Evolutionary conservation across 2,329 filamentous ascomycete genomes (phyloP).

Genomic region (Dactylellina cionopaga): DNA sequence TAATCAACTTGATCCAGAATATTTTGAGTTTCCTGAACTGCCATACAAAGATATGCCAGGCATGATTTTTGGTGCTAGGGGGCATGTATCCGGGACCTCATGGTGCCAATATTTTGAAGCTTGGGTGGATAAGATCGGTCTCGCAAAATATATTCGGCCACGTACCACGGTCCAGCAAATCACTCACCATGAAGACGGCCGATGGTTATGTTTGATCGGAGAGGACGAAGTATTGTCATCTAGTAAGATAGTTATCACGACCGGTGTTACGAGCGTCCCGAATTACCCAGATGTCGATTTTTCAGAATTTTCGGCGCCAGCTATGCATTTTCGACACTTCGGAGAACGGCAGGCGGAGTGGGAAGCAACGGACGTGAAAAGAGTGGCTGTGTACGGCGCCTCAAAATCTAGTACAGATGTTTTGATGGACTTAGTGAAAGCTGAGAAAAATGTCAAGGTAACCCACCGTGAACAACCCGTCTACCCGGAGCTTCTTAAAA

Average conservation of each 20-base stretch:
- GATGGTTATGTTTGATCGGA: slow-evolving; percentile 38
- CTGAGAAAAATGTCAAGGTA: slow-evolving; percentile 66
- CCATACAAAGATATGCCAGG: slow-evolving; percentile 51
- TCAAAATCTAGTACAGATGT: slow-evolving; percentile 73
- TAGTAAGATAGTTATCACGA: slow-evolving; percentile 70
- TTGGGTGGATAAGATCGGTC: slow-evolving; percentile 67
- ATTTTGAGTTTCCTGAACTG: slow-evolving; percentile 61
- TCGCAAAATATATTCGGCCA: slow-evolving; percentile 65
- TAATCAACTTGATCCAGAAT: slow-evolving; percentile 62
- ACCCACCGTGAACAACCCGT: not conserved
- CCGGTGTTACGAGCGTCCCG: slow-evolving; percentile 70
- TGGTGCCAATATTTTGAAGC: slow-evolving; percentile 69
- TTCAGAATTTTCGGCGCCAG: slow-evolving; percentile 64
- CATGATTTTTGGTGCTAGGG: slow-evolving; percentile 61
- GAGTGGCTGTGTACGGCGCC: slow-evolving; percentile 68
- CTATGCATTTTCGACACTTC: slow-evolving; percentile 71
- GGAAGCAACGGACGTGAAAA: slow-evolving; percentile 59
- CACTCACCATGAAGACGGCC: slow-evolving; percentile 59
- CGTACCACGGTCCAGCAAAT: slow-evolving; percentile 61
- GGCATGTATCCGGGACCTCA: slow-evolving; percentile 70
- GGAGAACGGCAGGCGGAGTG: slow-evolving; percentile 58
- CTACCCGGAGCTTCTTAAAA: not conserved
- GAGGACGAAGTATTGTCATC: slow-evolving; percentile 51
- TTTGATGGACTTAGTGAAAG: slow-evolving; percentile 68
- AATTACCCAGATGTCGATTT: slow-evolving; percentile 66